phyloP scores from a whole-genome alignment of 1,284 basidiomycete species.

The Ustilago bromivora region DNA sequence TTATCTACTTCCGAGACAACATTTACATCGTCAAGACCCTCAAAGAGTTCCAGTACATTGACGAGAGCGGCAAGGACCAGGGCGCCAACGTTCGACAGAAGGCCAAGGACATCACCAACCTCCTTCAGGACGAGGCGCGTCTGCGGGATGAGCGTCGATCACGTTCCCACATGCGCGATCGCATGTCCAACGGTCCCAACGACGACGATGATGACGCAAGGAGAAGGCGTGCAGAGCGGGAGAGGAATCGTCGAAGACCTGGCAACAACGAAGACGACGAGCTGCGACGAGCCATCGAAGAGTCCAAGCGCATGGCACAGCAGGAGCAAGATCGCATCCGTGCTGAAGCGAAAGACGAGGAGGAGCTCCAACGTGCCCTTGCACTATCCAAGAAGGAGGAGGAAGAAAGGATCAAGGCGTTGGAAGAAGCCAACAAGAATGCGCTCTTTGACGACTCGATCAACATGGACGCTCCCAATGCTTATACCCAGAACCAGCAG shows the following conservation, averaged over 20 bases:
- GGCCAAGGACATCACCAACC: constrained; percentile 97
- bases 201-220: constrained; percentile 77
- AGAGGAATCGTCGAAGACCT: constrained; percentile 40
- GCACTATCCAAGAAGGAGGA: constrained; percentile 85
- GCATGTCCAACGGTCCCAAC: constrained; percentile 77
- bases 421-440: constrained; percentile 81
- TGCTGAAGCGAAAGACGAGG: constrained; percentile 73
- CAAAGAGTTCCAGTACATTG: constrained; percentile 97
- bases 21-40: constrained; percentile 98
- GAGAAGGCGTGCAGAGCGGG: constrained; percentile 44
- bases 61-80: constrained; percentile 96
- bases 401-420: constrained; percentile 69
- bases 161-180: constrained; percentile 91
- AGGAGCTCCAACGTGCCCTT: constrained; percentile 83
- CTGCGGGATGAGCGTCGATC: constrained; percentile 86
- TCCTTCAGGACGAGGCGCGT: constrained; percentile 88
- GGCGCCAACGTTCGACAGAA: constrained; percentile 97
- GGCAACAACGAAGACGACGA: constrained; percentile 73
- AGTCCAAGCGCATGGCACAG: constrained; percentile 70
- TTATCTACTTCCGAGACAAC: constrained; percentile 97
- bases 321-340: constrained; percentile 64
- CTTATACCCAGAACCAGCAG: constrained; percentile 63
- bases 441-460: constrained; percentile 81
- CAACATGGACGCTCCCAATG: constrained; percentile 62
- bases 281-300: constrained; percentile 72